A percentile compares a stretch with the other conserved stretches of the same genome.
These are phyloP conservation scores for Melastoma candidum DNA, from an alignment of 441 rosid genomes.

Conservation along the genomic window DNA sequence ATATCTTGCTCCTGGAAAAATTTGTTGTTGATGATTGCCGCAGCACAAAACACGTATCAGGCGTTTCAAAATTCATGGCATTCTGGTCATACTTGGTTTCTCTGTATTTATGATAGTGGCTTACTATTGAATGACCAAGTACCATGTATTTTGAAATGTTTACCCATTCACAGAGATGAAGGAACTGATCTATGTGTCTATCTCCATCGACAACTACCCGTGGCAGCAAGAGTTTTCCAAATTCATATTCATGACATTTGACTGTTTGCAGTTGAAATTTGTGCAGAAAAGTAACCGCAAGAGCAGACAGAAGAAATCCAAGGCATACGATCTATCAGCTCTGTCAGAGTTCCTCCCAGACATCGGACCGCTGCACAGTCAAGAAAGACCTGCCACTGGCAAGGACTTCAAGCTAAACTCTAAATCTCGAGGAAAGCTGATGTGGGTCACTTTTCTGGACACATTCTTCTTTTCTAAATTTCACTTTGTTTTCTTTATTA, in stretches of 20 bases:
- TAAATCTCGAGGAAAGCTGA: slow-evolving; percentile 52
- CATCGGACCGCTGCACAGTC: slow-evolving; percentile 25
- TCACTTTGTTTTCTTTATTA: background rate
- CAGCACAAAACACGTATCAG: no score
- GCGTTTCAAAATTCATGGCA: no score
- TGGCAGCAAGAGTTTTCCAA: no score
- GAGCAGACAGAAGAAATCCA: slow-evolving; percentile 56
- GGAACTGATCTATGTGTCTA: no score
- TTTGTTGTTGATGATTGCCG: no score
- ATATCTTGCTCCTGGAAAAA: no score
- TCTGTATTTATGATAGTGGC: no score
- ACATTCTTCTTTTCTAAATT: background rate
- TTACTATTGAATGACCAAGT: no score
- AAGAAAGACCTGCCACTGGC: slow-evolving; percentile 17
- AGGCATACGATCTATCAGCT: slow-evolving; percentile 53
- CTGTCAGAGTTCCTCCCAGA: slow-evolving; percentile 78
- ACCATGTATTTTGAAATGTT: no score
- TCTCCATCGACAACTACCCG: no score
- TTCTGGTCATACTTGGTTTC: no score
- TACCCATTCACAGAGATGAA: no score
- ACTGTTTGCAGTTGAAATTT: background rate
- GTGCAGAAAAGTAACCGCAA: slow-evolving; percentile 39
- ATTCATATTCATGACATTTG: background rate
- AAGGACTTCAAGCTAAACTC: slow-evolving; percentile 51
- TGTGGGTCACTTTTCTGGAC: slow-evolving; percentile 25